These are phyloP conservation scores for Kockiozyma suomiensis DNA, from an alignment of 805 yeast species.

Conservation along the genomic window DNA sequence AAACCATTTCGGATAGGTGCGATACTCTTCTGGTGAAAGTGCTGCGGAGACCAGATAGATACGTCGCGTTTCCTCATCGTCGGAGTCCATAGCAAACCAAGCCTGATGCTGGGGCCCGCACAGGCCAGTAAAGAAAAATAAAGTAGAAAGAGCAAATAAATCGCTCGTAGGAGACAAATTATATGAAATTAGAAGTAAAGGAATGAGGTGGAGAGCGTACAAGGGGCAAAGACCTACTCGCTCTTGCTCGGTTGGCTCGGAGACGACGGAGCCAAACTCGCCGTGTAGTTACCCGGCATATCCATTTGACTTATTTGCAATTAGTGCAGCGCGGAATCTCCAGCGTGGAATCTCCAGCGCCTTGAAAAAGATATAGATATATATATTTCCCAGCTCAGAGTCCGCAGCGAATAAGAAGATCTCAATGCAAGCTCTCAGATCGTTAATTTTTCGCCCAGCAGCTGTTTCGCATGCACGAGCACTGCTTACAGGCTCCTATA, in stretches of 20 bases:
- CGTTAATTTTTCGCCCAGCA: not conserved
- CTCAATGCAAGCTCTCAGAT: not conserved
- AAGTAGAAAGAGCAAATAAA: too few species aligned
- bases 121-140: too few species aligned
- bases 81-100: conserved; percentile 4
- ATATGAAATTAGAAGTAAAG: too few species aligned
- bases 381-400: too few species aligned
- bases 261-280: conserved; percentile 3
- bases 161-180: too few species aligned
- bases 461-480: not conserved
- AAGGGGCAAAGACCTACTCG: not conserved
- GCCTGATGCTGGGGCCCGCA: too few species aligned
- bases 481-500: not conserved
- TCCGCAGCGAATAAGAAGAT: too few species aligned
- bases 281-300: not conserved
- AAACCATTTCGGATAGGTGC: conserved; percentile 92
- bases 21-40: conserved; percentile 73
- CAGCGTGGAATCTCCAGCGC: too few species aligned
- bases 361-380: too few species aligned
- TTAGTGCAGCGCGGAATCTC: too few species aligned
- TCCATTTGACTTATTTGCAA: too few species aligned
- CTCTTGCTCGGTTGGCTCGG: not conserved
- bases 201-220: not conserved
- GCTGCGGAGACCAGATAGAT: conserved; percentile 32
- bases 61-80: conserved; percentile 24